These are phyloP conservation scores for Xylaria longipes DNA, from an alignment of 495 filamentous ascomycete species.

Conservation along the genomic window DNA sequence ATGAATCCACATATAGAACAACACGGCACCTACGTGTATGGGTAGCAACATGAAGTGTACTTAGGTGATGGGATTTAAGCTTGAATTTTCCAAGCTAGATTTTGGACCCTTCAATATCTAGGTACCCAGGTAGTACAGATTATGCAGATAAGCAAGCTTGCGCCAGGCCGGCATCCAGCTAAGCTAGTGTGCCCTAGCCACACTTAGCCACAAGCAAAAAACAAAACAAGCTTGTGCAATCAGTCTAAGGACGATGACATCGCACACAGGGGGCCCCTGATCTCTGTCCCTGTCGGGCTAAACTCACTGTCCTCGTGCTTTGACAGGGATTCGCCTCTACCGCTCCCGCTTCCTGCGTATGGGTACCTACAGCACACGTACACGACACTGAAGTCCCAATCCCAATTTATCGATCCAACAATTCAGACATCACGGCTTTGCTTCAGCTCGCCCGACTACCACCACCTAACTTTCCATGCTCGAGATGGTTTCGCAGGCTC, in stretches of 20 bases:
- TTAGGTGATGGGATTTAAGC: not conserved
- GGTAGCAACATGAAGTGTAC: conserved; percentile 9
- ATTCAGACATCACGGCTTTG: not conserved
- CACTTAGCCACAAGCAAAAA: not conserved
- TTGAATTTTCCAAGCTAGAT: conserved; percentile 21
- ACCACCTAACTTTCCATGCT: conserved; percentile 2
- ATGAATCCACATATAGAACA: not conserved
- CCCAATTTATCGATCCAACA: conserved; percentile 1
- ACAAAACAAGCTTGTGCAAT: too few relatives aligned
- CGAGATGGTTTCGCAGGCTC: conserved; percentile 36
- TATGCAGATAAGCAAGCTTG: not conserved
- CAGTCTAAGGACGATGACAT: not conserved
- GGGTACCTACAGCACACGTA: not conserved
- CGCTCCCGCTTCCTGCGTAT: conserved; percentile 7
- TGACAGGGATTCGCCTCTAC: conserved; percentile 14
- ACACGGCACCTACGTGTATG: not conserved
- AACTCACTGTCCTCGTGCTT: not conserved
- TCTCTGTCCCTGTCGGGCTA: not conserved
- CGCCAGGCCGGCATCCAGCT: too few relatives aligned
- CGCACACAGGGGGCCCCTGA: not conserved
- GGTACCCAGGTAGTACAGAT: not conserved
- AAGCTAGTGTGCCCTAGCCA: too few relatives aligned
- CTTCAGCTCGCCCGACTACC: not conserved
- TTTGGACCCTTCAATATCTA: not conserved
- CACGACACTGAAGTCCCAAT: conserved; percentile 10